Evolutionary conservation across 495 filamentous ascomycete species (phyloP).

Genomic region (Acidiella bohemica): DNA sequence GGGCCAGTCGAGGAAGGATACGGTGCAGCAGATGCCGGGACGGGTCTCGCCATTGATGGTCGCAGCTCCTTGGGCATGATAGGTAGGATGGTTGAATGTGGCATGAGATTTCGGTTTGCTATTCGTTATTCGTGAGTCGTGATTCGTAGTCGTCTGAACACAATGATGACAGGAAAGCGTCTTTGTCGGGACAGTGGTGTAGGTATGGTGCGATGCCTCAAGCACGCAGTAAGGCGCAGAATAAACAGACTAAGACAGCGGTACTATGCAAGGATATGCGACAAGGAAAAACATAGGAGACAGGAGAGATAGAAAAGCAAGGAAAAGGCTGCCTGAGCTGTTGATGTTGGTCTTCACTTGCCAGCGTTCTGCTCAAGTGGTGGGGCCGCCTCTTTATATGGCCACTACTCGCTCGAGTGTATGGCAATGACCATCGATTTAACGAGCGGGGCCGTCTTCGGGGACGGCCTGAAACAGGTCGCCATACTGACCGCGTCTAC

Average conservation of each 20-base stretch:
- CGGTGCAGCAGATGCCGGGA: conserved; percentile 4
- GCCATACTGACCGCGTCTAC: not conserved
- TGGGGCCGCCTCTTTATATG: conserved; percentile 9
- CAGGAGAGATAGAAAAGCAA: conserved; percentile 15
- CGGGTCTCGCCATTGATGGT: conserved; percentile 2
- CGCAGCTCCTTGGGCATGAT: conserved; percentile 21
- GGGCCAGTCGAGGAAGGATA: conserved; percentile 9
- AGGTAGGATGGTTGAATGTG: conserved; percentile 1
- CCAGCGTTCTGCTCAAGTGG: conserved; percentile 2
- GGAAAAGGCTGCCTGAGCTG: conserved; percentile 5
- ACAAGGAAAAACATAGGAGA: conserved; percentile 17
- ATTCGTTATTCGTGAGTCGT: conserved; percentile 12
- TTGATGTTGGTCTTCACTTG: not conserved
- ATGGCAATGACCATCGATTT: not conserved
- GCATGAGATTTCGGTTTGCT: conserved; percentile 9
- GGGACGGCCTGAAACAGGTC: not conserved
- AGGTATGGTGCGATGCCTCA: not conserved
- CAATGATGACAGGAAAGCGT: not conserved
- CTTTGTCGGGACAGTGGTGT: not conserved
- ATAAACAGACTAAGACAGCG: not conserved
- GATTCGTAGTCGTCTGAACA: conserved; percentile 4
- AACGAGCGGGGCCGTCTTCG: not conserved
- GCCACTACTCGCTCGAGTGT: not conserved
- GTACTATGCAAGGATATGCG: conserved; percentile 1
- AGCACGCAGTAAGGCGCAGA: conserved; percentile 5